These are phyloP conservation scores for Ophiostoma piceae DNA, from an alignment of 2,329 filamentous ascomycete species.

Conservation along the genomic window DNA sequence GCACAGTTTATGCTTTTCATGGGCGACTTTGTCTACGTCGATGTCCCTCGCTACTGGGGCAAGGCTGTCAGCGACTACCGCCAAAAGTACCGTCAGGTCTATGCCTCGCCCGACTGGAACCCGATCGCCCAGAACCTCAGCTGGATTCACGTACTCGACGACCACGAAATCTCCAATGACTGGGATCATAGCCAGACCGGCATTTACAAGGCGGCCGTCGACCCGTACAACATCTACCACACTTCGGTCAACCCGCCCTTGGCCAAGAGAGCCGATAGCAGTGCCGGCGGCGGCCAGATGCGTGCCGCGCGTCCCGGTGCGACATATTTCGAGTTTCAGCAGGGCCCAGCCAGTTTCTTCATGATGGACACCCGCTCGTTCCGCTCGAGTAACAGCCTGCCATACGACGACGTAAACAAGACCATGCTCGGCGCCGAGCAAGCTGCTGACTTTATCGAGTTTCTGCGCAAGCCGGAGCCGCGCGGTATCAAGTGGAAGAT, in stretches of 20 bases:
- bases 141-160: constrained; percentile 95
- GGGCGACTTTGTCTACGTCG: constrained; percentile 84
- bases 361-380: constrained; percentile 88
- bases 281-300: background rate
- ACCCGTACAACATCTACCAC: constrained; percentile 85
- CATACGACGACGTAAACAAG: constrained; percentile 60
- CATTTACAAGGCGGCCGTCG: constrained; percentile 71
- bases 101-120: constrained; percentile 88
- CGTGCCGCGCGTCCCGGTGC: constrained; percentile 40
- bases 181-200: constrained; percentile 80
- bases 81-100: constrained; percentile 90
- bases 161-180: constrained; percentile 94
- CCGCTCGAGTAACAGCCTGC: constrained; percentile 61
- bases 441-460: constrained; percentile 71
- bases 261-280: constrained; percentile 44
- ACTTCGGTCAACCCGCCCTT: constrained; percentile 74
- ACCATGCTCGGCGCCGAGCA: constrained; percentile 83
- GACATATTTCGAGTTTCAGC: constrained; percentile 83
- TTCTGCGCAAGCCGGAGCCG: constrained; percentile 67
- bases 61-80: constrained; percentile 70
- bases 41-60: constrained; percentile 78
- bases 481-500: constrained; percentile 88
- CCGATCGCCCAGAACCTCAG: constrained; percentile 71
- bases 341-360: constrained; percentile 91
- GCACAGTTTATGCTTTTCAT: constrained; percentile 78